phyloP scores from a whole-genome alignment of 306 rosid species.

The Cicer judaicum region DNA sequence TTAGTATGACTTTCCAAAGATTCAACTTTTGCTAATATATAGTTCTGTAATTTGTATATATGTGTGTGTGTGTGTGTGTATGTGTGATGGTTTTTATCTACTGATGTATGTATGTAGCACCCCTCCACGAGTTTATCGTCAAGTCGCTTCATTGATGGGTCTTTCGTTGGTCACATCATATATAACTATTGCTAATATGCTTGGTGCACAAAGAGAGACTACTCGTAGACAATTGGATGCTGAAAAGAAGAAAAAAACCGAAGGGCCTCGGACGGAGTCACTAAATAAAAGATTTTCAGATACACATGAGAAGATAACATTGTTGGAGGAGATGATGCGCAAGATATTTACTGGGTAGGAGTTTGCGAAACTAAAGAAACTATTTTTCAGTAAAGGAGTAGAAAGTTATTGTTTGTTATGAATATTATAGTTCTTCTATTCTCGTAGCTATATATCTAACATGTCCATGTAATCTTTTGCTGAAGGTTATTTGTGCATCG shows the following conservation, averaged over 20 bases:
- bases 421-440: constrained; percentile 40
- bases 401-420: neutral
- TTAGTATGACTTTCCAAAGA: constrained; percentile 51
- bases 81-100: constrained; percentile 17
- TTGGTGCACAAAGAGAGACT: constrained; percentile 89
- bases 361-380: constrained; percentile 42
- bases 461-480: constrained; percentile 42
- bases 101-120: constrained; percentile 64
- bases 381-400: constrained; percentile 28
- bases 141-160: constrained; percentile 89
- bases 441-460: constrained; percentile 46
- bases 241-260: constrained; percentile 87
- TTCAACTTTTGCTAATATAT: constrained; percentile 32
- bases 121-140: constrained; percentile 98
- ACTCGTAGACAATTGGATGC: constrained; percentile 97
- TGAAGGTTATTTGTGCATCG: constrained; percentile 99
- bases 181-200: constrained; percentile 83
- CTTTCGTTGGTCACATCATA: constrained; percentile 93
- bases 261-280: constrained; percentile 94
- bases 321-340: constrained; percentile 98
- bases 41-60: neutral
- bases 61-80: neutral
- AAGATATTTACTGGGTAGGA: constrained; percentile 94
- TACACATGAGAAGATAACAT: constrained; percentile 83
- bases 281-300: constrained; percentile 79